Percentiles rank a stretch among this genome's conserved stretches.
These are phyloP conservation scores for Penicillium corylophilum DNA, from an alignment of 2,329 filamentous ascomycete species.

Conservation along the genomic window DNA sequence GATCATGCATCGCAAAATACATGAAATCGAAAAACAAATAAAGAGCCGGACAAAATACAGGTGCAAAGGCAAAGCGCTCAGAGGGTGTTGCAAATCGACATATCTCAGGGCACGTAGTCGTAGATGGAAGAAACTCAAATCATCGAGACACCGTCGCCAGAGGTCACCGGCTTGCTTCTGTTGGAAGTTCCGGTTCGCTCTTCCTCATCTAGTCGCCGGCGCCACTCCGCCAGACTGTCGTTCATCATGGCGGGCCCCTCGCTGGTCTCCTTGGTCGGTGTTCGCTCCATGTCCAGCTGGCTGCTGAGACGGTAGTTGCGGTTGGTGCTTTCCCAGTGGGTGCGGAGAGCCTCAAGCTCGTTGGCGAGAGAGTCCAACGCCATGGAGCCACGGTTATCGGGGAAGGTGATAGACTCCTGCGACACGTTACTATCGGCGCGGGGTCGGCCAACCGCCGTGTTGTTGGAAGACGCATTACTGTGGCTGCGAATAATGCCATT, in stretches of 20 bases:
- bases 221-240: slow-evolving; percentile 75
- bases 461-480: slow-evolving; percentile 55
- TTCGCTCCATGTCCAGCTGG: slow-evolving; percentile 79
- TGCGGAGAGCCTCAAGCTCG: slow-evolving; percentile 85
- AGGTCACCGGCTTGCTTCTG: slow-evolving; percentile 26
- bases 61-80: slow-evolving; percentile 19
- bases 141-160: slow-evolving; percentile 17
- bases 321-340: slow-evolving; percentile 93
- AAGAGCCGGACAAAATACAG: slow-evolving; percentile 11
- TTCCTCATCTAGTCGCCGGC: slow-evolving; percentile 69
- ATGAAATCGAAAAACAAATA: slow-evolving; percentile 8
- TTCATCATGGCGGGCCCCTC: slow-evolving; percentile 52
- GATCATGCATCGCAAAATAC: slow-evolving; percentile 17
- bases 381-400: slow-evolving; percentile 60
- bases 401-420: slow-evolving; percentile 42
- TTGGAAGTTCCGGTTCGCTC: slow-evolving; percentile 36
- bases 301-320: slow-evolving; percentile 91
- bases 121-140: slow-evolving; percentile 25
- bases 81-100: slow-evolving; percentile 19
- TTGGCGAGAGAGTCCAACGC: slow-evolving; percentile 88
- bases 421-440: slow-evolving; percentile 44
- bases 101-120: slow-evolving; percentile 27
- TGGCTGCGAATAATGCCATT: slow-evolving; percentile 52
- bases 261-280: slow-evolving; percentile 46
- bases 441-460: slow-evolving; percentile 42